Evolutionary conservation across 1,284 basidiomycete species (phyloP).

Genomic region (Melanopsichium pennsylvanicum): DNA sequence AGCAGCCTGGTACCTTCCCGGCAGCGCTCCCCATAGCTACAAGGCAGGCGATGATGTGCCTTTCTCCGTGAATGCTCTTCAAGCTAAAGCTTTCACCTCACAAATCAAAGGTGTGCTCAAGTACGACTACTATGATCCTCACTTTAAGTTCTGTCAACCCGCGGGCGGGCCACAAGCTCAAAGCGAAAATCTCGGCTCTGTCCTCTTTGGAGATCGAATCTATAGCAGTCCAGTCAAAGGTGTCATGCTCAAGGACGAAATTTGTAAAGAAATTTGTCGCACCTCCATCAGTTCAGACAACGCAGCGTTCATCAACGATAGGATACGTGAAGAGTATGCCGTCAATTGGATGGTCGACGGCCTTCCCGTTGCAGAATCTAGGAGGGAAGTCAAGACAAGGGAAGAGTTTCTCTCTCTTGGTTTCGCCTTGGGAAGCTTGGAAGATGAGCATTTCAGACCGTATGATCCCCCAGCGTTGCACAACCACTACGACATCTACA

Average conservation of each 20-base stretch:
- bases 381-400: slow-evolving; percentile 62
- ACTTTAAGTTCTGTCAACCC: slow-evolving; percentile 87
- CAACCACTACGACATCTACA: slow-evolving; percentile 64
- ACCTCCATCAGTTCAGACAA: slow-evolving; percentile 75
- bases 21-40: slow-evolving; percentile 66
- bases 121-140: slow-evolving; percentile 82
- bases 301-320: slow-evolving; percentile 86
- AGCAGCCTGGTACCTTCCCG: slow-evolving; percentile 66
- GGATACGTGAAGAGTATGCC: slow-evolving; percentile 90
- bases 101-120: slow-evolving; percentile 59
- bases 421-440: slow-evolving; percentile 64
- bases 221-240: slow-evolving; percentile 88
- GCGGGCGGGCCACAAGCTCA: slow-evolving; percentile 78
- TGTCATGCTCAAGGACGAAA: slow-evolving; percentile 76
- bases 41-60: slow-evolving; percentile 62
- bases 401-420: slow-evolving; percentile 71
- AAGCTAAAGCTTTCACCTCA: slow-evolving; percentile 61
- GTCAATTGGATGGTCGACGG: slow-evolving; percentile 95
- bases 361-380: slow-evolving; percentile 77
- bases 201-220: slow-evolving; percentile 94
- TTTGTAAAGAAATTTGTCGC: slow-evolving; percentile 81
- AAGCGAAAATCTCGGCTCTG: slow-evolving; percentile 88
- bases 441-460: slow-evolving; percentile 66
- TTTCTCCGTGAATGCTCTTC: slow-evolving; percentile 64
- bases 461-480: slow-evolving; percentile 57